A percentile compares a stretch with the other conserved stretches of the same genome.
Evolutionary conservation across 1,139 yeast genomes (phyloP).

Genomic region (Kurtzmaniella quercitrusa): DNA sequence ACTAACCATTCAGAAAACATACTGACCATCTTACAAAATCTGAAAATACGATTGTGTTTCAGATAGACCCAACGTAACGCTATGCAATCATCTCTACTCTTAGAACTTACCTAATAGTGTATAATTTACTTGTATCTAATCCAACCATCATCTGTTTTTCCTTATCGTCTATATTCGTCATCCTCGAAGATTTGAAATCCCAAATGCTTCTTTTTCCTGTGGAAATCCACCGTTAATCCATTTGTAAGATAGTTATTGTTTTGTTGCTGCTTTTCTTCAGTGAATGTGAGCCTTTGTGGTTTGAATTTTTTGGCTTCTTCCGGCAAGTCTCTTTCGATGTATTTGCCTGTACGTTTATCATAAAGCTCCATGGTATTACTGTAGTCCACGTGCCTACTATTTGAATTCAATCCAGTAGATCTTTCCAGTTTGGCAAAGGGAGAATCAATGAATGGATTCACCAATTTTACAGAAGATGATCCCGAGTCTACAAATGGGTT

Average conservation of each 20-base stretch:
- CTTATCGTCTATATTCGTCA: slow-evolving; percentile 2
- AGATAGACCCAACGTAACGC: no score
- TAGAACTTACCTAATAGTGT: no score
- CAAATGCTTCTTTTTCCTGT: slow-evolving; percentile 11
- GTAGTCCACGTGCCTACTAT: slow-evolving; percentile 16
- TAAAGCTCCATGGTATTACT: slow-evolving; percentile 22
- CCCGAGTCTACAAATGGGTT: slow-evolving; percentile 14
- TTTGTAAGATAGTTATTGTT: slow-evolving; percentile 8
- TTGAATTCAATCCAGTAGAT: neutral
- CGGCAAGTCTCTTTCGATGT: slow-evolving; percentile 17
- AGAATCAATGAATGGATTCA: slow-evolving; percentile 11
- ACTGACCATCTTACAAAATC: no score
- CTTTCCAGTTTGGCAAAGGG: neutral
- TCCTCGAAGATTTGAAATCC: slow-evolving; percentile 18
- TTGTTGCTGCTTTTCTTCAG: slow-evolving; percentile 12
- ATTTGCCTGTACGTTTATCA: slow-evolving; percentile 26
- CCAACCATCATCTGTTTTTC: neutral
- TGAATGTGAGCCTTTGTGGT: slow-evolving; percentile 20
- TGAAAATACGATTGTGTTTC: no score
- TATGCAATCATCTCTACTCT: no score
- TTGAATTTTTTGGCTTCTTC: slow-evolving; percentile 18
- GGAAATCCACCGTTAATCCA: slow-evolving; percentile 10
- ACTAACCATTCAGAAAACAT: no score
- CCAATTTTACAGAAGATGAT: slow-evolving; percentile 1
- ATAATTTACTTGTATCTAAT: no score